phyloP scores from a whole-genome alignment of 305 asterid species.

The Fraxinus xanthoxyloides region DNA sequence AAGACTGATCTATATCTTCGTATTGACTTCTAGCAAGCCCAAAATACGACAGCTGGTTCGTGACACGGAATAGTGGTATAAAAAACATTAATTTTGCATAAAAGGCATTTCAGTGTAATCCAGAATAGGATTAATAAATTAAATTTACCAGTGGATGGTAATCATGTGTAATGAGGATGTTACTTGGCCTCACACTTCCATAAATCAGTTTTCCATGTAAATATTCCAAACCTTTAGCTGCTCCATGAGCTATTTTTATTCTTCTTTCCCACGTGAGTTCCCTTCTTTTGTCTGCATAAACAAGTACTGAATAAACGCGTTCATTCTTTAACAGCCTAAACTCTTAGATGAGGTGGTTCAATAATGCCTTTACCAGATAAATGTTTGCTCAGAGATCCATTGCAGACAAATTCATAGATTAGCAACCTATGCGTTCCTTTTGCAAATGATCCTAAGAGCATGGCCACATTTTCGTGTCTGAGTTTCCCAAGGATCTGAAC shows the following conservation, averaged over 20 bases:
- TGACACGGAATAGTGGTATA: not conserved
- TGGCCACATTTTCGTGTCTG: conserved; percentile 46
- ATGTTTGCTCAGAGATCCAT: conserved; percentile 45
- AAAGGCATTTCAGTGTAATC: not conserved
- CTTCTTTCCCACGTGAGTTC: conserved; percentile 31
- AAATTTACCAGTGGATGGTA: conserved; percentile 29
- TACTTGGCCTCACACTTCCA: conserved; percentile 25
- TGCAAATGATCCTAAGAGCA: conserved; percentile 49
- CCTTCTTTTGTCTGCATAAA: conserved; percentile 24
- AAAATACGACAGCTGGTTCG: conserved; percentile 41
- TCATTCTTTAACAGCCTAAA: conserved; percentile 47
- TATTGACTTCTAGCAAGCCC: conserved; percentile 40
- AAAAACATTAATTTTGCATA: not conserved
- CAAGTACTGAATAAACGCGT: conserved; percentile 12
- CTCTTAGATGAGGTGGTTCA: conserved; percentile 15
- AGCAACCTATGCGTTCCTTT: conserved; percentile 41
- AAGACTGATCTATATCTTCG: conserved; percentile 40
- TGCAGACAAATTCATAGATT: conserved; percentile 50
- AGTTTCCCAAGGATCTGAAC: conserved; percentile 40
- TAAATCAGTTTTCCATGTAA: conserved; percentile 19
- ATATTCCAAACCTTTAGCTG: conserved; percentile 23
- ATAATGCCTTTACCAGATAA: conserved; percentile 35
- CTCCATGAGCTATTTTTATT: conserved; percentile 25
- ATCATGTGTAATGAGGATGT: conserved; percentile 35
- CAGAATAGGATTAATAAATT: not conserved